These are phyloP conservation scores for Penstemon newberryi DNA, from an alignment of 257 asterid species.

Conservation along the genomic window DNA sequence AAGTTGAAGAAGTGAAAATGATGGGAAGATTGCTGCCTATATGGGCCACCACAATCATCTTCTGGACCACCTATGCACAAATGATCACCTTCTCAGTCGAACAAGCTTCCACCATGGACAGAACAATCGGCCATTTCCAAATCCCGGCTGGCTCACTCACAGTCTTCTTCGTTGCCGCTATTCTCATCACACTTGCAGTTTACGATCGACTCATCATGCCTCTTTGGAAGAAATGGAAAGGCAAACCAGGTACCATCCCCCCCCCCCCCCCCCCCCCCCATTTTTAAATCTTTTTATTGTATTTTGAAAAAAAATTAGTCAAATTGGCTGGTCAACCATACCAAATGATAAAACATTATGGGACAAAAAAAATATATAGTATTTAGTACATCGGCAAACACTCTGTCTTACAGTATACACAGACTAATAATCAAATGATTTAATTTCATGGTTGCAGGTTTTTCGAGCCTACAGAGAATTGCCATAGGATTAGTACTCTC, in stretches of 20 bases:
- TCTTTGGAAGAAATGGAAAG: conserved; percentile 75
- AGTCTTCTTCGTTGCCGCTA: conserved; percentile 82
- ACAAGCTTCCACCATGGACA: conserved; percentile 86
- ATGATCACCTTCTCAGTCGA: conserved; percentile 92
- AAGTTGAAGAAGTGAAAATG: conserved; percentile 93
- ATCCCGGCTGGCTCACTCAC: conserved; percentile 95
- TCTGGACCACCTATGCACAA: conserved; percentile 96
- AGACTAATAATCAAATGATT: background rate
- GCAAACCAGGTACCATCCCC: conserved; percentile 56
- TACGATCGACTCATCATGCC: conserved; percentile 85
- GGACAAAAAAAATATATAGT: too few species aligned
- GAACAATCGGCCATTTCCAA: conserved; percentile 56
- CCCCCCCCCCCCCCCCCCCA: background rate
- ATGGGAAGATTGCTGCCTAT: conserved; percentile 73
- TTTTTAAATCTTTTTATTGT: too few species aligned
- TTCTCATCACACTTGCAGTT: conserved; percentile 59
- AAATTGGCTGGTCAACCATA: too few species aligned
- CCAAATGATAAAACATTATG: too few species aligned
- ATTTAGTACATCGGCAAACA: too few species aligned
- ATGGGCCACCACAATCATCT: conserved; percentile 93
- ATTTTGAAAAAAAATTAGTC: too few species aligned
- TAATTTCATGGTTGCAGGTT: conserved; percentile 36
- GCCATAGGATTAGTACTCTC: conserved; percentile 68
- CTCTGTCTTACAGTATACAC: too few species aligned
- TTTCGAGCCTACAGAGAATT: conserved; percentile 66